phyloP scores from a whole-genome alignment of 306 rosid species.

The Acacia melanoxylon region DNA sequence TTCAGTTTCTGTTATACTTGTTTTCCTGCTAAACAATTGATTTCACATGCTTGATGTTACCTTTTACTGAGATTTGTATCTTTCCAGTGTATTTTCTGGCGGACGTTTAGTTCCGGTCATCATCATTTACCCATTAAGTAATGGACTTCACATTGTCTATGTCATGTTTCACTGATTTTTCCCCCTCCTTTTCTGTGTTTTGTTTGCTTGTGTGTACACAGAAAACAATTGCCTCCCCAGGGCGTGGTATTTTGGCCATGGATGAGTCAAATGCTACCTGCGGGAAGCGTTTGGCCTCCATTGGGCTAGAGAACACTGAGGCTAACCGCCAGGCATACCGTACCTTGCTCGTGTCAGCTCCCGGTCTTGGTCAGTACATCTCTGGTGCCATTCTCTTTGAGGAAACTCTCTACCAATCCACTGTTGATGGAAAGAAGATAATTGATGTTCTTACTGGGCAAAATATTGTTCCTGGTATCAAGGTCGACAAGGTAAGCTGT shows the following conservation, averaged over 20 bases:
- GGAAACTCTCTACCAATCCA: conserved; percentile 96
- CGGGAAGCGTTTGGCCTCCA: conserved; percentile 93
- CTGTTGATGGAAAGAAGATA: conserved; percentile 75
- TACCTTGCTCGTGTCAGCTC: conserved; percentile 71
- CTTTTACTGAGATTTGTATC: neutral
- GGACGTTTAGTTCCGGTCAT: neutral
- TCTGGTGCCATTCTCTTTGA: conserved; percentile 93
- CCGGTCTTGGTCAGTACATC: conserved; percentile 74
- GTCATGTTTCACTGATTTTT: neutral
- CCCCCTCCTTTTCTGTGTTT: neutral
- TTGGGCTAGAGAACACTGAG: conserved; percentile 90
- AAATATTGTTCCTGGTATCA: conserved; percentile 80
- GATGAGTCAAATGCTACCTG: conserved; percentile 93
- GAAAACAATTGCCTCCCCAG: conserved; percentile 88
- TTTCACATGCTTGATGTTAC: neutral
- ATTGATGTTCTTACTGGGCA: conserved; percentile 74
- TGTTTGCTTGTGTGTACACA: conserved; percentile 27
- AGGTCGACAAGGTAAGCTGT: conserved; percentile 75
- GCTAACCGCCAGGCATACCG: conserved; percentile 93
- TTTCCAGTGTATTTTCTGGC: neutral
- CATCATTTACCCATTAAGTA: neutral
- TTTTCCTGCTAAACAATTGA: neutral
- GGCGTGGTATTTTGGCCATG: conserved; percentile 96
- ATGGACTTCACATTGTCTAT: conserved; percentile 19
- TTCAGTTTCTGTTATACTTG: neutral